Base-by-base conservation (phyloP, 192 early-diverging fungal species). In the Linnemannia elongata region DNA sequence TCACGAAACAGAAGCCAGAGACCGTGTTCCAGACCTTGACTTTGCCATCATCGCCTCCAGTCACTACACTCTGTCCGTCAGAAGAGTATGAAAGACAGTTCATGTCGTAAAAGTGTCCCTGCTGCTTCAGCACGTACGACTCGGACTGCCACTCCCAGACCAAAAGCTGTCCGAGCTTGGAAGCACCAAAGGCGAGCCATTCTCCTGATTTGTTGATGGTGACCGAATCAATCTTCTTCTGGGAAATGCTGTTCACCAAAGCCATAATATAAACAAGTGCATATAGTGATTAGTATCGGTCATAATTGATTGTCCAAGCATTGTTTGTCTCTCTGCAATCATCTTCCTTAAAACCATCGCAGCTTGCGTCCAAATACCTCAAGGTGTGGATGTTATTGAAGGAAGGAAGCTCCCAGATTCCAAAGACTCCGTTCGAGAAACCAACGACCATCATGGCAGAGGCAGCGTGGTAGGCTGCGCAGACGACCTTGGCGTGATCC, bases 131-230 rank as follows among this genome's bases (percentile, higher is more conserved):
- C 54, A 99, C 96, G 82, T 99, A 99, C 1, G 98, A 96, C 85
- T 99, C 99, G 68, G 97, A 98, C 90, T 98, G 97, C 99, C 99
- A 99, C 88, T 99, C 99, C 99, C 99, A 99, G 20, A 99, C 98
- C 47, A 99, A 89, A 60, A 99, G 94, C 90, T 99, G 99, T 9
- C 98, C 98, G 17, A 99, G 92, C 81, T 92, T 92, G 35, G 96
- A 93, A 49, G 94, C 97, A 36, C 98, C 99, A 89, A 99, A 97
- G 2, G 97, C 98, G 41, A 99, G 89, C 99, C 99, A 99, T 88
- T 99, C 99, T 69, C 98, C 98, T 0, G 96, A 92, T 10, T 93
- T 88, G 89, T 97, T 98, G 78, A 99, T 94, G 4, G 97, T 93
- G 4, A 97, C 93, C 17, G 97, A 92, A 81, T 95, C 94, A 77